Evolutionary conservation across 129 eudicot genomes (phyloP), one percentile per base, ranked within the genome.

Genomic region (Pulicaria dysenterica): DNA sequence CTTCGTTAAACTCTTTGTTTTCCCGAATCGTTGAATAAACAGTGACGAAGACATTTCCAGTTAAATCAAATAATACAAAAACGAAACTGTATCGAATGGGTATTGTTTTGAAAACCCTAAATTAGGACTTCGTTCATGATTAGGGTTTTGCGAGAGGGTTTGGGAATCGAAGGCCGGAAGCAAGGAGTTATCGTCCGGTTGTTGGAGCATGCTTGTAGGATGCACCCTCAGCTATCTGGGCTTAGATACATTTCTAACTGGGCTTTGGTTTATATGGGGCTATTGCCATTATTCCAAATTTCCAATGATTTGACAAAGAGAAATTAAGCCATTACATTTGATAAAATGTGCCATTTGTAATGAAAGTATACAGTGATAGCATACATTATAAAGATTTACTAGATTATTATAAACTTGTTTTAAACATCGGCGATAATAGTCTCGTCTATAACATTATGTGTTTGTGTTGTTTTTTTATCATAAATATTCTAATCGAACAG

Each of bases 1-100:
- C 70, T 88, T 88, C 37, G 74, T 75, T 12, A 95, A 14, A 56
- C 59, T 85, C 85, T 85, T 90, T 58, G 94, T 82, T 57, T 47
- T 83, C 57, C 85, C 85, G 54, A 88, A 88, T 31, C 86, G 81
- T 73, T 82, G 84, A 79, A 91, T 78, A 69, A 87, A 82, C 71
- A 89, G 78, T 0, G 84, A 80, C 5, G 95, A 79, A 4, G 84
- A 74, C 84, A 80, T 80, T 53, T 34, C 60, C 34, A 36, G 6
- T 4, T 44, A 41, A 39, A 54, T 64, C 37, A 72, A 64, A 60
- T 64, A 72, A 74, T 66, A 53, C 6, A 53, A 51, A 3, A n/a
- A 51, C 37, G 38, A 41, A 4, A 62, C 4, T 8, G 37, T 60
- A 69, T 47, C 54, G 45, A 62, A 37, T 5, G 82, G 49, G 42